Conservation (phyloP, 176 grass and related monocot genomes). For the Avena insularis region DNA sequence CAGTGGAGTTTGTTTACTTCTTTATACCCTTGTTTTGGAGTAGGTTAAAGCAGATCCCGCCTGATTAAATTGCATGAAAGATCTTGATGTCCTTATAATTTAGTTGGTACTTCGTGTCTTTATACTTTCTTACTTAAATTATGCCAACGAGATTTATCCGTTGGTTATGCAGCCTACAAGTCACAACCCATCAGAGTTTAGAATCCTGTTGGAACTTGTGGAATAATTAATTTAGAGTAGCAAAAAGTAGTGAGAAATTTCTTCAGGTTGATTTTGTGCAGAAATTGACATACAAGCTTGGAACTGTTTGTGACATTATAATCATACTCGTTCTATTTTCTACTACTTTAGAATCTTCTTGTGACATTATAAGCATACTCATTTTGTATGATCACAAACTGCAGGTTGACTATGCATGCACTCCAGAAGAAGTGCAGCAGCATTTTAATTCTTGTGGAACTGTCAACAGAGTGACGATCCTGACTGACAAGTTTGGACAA, state of each 20-base stretch:
- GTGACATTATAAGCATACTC: too few species aligned
- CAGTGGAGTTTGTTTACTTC: not conserved
- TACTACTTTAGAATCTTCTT: not conserved
- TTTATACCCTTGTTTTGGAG: not conserved
- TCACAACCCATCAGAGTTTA: not conserved
- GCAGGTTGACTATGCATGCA: conserved; percentile 88
- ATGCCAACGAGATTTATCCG: not conserved
- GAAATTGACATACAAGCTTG: not conserved
- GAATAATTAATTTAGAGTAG: not conserved
- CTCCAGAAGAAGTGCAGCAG: conserved; percentile 88
- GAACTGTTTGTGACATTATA: not conserved
- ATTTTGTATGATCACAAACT: conserved; percentile 5
- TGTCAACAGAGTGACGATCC: conserved; percentile 81
- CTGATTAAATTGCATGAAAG: not conserved
- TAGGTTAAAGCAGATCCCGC: not conserved
- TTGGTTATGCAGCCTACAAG: not conserved
- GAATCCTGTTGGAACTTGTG: not conserved
- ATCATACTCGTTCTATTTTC: conserved; percentile 10
- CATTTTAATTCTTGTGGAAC: conserved; percentile 90
- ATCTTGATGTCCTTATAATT: not conserved
- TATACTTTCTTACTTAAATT: not conserved
- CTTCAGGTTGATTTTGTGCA: not conserved
- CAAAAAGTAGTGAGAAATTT: not conserved
- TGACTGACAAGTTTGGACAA: conserved; percentile 84
- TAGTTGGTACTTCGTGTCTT: not conserved